Percentiles rank a stretch among this genome's conserved stretches.
Evolutionary conservation across 257 asterid species (phyloP).

Genomic region (Gentiana macrophylla): DNA sequence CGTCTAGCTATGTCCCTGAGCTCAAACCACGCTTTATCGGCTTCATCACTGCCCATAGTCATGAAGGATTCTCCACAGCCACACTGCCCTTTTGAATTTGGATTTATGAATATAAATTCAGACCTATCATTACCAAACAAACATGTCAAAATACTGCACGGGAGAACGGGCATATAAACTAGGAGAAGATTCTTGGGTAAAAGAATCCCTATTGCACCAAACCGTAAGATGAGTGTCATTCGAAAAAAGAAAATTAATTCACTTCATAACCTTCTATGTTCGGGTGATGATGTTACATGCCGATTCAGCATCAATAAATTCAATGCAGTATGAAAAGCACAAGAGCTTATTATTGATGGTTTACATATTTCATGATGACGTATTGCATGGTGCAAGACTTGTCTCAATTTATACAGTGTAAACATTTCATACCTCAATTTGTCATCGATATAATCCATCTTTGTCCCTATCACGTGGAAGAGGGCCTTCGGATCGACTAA

Average conservation of each 20-base stretch:
- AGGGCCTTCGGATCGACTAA: conserved; percentile 34
- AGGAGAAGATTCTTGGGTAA: too few relatives aligned
- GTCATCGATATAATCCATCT: conserved; percentile 40
- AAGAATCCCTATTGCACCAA: too few relatives aligned
- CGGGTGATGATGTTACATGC: background rate
- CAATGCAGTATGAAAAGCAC: too few relatives aligned
- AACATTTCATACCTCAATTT: conserved; percentile 29
- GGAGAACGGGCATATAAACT: background rate
- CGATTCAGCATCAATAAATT: too few relatives aligned
- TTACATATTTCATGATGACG: too few relatives aligned
- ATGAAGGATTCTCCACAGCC: conserved; percentile 97
- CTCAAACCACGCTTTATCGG: conserved; percentile 50
- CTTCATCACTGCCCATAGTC: conserved; percentile 69
- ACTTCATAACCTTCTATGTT: too few relatives aligned
- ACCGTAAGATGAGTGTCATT: too few relatives aligned
- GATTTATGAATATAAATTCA: conserved; percentile 84
- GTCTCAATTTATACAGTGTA: too few relatives aligned
- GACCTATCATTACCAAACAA: conserved; percentile 38
- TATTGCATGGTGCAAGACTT: too few relatives aligned
- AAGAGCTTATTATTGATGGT: too few relatives aligned
- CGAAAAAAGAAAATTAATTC: too few relatives aligned
- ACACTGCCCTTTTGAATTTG: conserved; percentile 82
- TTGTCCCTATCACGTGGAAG: conserved; percentile 33
- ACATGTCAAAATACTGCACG: conserved; percentile 8
- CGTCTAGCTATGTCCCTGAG: conserved; percentile 28